Evolutionary conservation across 2,329 filamentous ascomycete genomes (phyloP), one percentile per base, ranked within the genome.

Genomic region (Cladosporium austrohemisphaericum): DNA sequence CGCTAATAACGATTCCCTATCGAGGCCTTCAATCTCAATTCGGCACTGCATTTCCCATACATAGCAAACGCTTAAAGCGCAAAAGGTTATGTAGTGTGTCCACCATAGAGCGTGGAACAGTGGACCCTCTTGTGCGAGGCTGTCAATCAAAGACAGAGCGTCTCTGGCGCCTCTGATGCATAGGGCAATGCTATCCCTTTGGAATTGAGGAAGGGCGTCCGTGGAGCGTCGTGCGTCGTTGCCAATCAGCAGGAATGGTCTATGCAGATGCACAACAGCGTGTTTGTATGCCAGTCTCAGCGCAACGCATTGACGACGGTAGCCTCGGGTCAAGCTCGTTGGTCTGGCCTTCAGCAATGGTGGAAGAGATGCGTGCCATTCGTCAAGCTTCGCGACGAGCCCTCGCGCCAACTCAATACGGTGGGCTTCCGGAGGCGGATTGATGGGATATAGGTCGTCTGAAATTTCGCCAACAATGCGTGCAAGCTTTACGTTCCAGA

Each of bases 41-140:
- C 22, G 52, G 22, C 53, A 63, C 52, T 74, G 71, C 18, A 76
- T 75, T 5, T 72, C 65, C 67, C 71, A 76, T 0, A 77, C 70
- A 22, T 76, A 76, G 0, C 73, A 65, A 0, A 76, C 68, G 0
- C 68, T 68, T 3, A 77, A 54, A 1, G 75, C 73, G 50, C 74
- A 77, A 28, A 77, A 76, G 1, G 69, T 70, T 0, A 75, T 70
- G 38, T 76, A 76, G 16, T 73, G 72, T 8, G 71, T 76, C 67
- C 72, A 76, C 73, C 73, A 75, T 19, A 74, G 67, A 0, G 71
- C 70, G 35, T 73, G 68, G 22, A 70, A 74, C 5, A 68, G 53
- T 14, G 57, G 60, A 20, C 64, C 65, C 22, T 70, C 68, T 2
- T 58, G 47, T 4, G 66, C 67, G 57, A 73, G 66, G 5, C 60